Evolutionary conservation across 371 early-diverging fungal genomes (phyloP), one percentile per base, ranked within the genome.

Genomic region (Actinomortierella ambigua): DNA sequence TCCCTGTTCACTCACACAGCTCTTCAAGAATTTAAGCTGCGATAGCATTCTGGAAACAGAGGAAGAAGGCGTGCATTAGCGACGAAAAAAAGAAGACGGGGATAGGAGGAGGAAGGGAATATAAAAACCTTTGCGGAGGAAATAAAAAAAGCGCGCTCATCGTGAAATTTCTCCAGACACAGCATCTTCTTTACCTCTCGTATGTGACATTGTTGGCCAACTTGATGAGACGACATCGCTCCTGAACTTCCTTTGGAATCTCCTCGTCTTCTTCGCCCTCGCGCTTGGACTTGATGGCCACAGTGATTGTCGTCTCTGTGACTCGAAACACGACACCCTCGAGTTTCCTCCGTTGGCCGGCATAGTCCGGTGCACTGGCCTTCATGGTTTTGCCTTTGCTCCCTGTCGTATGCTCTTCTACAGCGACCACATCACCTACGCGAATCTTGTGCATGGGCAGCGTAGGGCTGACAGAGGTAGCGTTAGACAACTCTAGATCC

Each of bases 181-280:
- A 3, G 77, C 77, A 48, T 78, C 68, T 0, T 48, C 50, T 29
- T 69, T 80, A 82, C 85, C 89, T 82, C 59, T 88, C 85, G 64
- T 89, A 93, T 14, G 93, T 87, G 17, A 91, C 79, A 68, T 92
- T 89, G 70, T 92, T 93, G 23, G 91, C 92, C 23, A 92, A 80
- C 65, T 90, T 88, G 18, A 81, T 76, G 7, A 93, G 78, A 51
- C 88, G 83, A 64, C 89, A 89, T 8, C 86, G 81, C 27, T 91
- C 90, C 59, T 85, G 85, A 51, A 89, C 80, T 22, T 85, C 89
- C 29, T 79, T 78, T 0, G 90, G 88, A 0, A 89, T 57, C 18
- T 84, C 87, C 17, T 87, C 88, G 40, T 90, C 87, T 5, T 76
- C 75, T 40, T 70, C 79, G 17, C 80, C 78, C 34, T 81, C 79